A percentile compares a stretch with the other conserved stretches of the same genome.
Conservation (phyloP, 1,139 yeast genomes). For the Diutina ranongensis region DNA sequence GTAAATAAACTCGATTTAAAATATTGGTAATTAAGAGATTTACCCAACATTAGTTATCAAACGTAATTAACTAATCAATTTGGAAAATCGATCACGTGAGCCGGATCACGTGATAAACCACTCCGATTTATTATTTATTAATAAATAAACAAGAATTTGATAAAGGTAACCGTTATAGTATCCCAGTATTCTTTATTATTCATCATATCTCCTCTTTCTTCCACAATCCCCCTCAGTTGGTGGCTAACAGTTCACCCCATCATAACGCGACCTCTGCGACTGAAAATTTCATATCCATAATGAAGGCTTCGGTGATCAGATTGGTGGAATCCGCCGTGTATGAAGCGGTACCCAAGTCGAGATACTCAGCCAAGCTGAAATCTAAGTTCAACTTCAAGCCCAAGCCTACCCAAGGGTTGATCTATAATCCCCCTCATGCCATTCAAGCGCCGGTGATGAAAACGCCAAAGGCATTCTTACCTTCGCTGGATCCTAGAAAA, state of each 20-base stretch:
- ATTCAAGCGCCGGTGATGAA: conserved; percentile 4
- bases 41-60: no score
- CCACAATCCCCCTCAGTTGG: background rate
- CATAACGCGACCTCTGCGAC: background rate
- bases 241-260: background rate
- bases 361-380: background rate
- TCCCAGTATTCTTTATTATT: no score
- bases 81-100: no score
- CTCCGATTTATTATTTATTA: no score
- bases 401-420: conserved; percentile 25
- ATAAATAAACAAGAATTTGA: no score
- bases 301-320: conserved; percentile 4
- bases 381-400: conserved; percentile 29
- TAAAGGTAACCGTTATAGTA: no score
- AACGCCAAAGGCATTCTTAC: conserved; percentile 5
- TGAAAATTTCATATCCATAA: background rate
- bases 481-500: conserved; percentile 3
- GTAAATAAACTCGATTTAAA: no score
- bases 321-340: conserved; percentile 1
- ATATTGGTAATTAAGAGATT: no score
- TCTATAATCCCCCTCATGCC: conserved; percentile 25
- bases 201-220: no score
- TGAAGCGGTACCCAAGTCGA: conserved; percentile 4
- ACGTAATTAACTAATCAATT: no score
- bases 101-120: no score